These are phyloP conservation scores for Pythium guiyangense DNA, from an alignment of 352 stramenopile genomes.

Conservation along the genomic window DNA sequence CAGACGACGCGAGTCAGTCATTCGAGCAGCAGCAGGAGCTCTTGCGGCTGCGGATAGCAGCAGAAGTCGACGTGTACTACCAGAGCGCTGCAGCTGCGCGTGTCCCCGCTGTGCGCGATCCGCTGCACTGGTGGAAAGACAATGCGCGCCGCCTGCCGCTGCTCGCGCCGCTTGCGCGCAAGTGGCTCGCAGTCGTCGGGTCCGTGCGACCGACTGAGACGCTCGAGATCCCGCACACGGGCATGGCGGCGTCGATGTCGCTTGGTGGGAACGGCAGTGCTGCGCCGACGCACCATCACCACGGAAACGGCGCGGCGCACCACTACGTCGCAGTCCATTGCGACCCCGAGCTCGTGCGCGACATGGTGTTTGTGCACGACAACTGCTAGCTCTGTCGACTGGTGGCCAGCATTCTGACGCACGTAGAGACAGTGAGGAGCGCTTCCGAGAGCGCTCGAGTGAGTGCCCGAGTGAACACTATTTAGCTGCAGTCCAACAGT, in stretches of 20 bases:
- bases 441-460: no score
- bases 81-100: conserved; percentile 26
- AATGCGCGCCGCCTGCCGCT: conserved; percentile 29
- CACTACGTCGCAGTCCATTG: conserved; percentile 27
- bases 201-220: conserved; percentile 28
- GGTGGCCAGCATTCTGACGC: not conserved
- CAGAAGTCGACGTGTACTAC: conserved; percentile 41
- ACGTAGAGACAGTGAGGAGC: not conserved
- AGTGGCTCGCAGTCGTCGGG: conserved; percentile 39
- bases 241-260: conserved; percentile 12
- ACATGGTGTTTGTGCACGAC: conserved; percentile 45
- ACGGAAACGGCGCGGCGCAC: conserved; percentile 9
- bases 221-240: conserved; percentile 14
- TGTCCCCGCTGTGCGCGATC: conserved; percentile 34
- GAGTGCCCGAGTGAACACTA: no score
- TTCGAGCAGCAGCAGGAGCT: conserved; percentile 32
- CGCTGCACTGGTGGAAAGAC: conserved; percentile 40
- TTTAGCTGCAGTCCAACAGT: no score
- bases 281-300: conserved; percentile 2
- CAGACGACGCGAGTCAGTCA: conserved; percentile 4
- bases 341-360: conserved; percentile 39
- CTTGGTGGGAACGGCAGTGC: conserved; percentile 1
- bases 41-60: conserved; percentile 23
- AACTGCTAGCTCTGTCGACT: conserved; percentile 27
- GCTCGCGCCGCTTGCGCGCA: conserved; percentile 35